Percentiles rank a stretch among this genome's conserved stretches.
phyloP scores from a whole-genome alignment of 257 asterid species.

The Solanum virginianum region DNA sequence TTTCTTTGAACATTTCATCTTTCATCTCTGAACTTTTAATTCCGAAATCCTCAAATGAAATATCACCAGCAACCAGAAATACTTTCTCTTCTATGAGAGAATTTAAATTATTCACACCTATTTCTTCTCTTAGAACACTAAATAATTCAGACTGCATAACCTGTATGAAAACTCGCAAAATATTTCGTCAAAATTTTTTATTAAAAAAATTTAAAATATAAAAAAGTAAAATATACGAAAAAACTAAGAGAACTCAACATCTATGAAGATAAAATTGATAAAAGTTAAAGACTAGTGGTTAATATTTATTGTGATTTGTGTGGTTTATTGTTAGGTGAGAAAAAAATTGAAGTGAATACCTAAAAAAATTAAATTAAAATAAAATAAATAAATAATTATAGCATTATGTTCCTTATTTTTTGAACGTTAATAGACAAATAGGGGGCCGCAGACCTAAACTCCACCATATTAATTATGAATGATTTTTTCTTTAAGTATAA shows the following conservation, averaged over 20 bases:
- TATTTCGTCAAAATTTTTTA: neutral
- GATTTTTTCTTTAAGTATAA: too few relatives aligned
- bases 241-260: too few relatives aligned
- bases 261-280: too few relatives aligned
- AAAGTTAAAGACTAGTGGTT: too few relatives aligned
- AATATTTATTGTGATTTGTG: too few relatives aligned
- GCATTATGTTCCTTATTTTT: too few relatives aligned
- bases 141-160: slow-evolving; percentile 3
- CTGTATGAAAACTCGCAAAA: neutral
- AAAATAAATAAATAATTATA: too few relatives aligned
- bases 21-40: slow-evolving; percentile 9
- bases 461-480: neutral
- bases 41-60: slow-evolving; percentile 15
- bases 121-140: slow-evolving; percentile 3
- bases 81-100: slow-evolving; percentile 11
- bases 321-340: too few relatives aligned
- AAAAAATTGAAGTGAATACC: too few relatives aligned
- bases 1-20: slow-evolving; percentile 20
- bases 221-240: neutral
- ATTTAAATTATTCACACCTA: neutral
- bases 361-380: too few relatives aligned
- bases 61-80: slow-evolving; percentile 12
- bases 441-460: too few relatives aligned
- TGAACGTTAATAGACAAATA: too few relatives aligned
- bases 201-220: neutral